phyloP scores from a whole-genome alignment of 1,139 yeast genomes.

The Nakaseomyces uthaithaninus region DNA sequence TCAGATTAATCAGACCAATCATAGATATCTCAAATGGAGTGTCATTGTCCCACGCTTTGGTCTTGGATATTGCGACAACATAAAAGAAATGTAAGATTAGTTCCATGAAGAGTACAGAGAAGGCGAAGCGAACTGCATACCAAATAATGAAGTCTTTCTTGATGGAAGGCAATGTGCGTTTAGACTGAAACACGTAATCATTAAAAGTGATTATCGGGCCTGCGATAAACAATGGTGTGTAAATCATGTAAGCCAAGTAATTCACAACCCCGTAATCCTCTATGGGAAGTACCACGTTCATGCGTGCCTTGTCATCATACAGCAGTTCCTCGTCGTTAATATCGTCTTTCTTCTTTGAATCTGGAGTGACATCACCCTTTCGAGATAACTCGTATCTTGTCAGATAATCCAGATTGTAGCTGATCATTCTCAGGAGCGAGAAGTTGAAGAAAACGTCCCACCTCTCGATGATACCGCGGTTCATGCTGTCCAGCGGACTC shows the following conservation, averaged over 20 bases:
- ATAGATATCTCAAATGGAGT: slow-evolving; percentile 89
- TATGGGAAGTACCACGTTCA: slow-evolving; percentile 53
- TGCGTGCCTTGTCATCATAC: slow-evolving; percentile 55
- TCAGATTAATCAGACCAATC: slow-evolving; percentile 87
- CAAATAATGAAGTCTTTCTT: slow-evolving; percentile 43
- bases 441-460: slow-evolving; percentile 98
- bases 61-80: slow-evolving; percentile 81
- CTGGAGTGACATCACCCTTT: neutral
- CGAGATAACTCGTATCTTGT: slow-evolving; percentile 35
- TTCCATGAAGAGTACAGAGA: slow-evolving; percentile 84
- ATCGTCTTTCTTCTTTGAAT: slow-evolving; percentile 6
- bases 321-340: slow-evolving; percentile 8
- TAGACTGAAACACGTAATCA: slow-evolving; percentile 69
- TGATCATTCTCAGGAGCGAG: slow-evolving; percentile 72
- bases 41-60: slow-evolving; percentile 85
- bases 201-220: slow-evolving; percentile 93
- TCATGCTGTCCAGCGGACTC: slow-evolving; percentile 46
- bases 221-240: slow-evolving; percentile 86
- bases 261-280: slow-evolving; percentile 53
- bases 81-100: slow-evolving; percentile 76
- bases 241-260: slow-evolving; percentile 68
- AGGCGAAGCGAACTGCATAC: slow-evolving; percentile 59
- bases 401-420: slow-evolving; percentile 72
- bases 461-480: slow-evolving; percentile 67
- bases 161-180: slow-evolving; percentile 44